Base-by-base conservation (phyloP, 2,329 filamentous ascomycete species). In the Penicillium vulpinum region DNA sequence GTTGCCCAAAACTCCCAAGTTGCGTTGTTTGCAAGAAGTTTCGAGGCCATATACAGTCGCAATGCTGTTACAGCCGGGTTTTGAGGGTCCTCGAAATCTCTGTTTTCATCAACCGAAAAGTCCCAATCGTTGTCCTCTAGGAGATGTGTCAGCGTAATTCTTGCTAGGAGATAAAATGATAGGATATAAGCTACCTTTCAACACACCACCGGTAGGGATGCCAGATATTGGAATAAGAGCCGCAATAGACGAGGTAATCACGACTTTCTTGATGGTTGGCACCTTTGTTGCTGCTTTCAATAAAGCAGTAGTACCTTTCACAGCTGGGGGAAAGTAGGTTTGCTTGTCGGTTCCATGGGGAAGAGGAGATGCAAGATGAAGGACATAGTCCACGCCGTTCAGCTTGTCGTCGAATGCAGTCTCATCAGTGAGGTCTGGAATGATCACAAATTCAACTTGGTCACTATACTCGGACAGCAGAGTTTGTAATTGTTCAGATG, bases 301-400 rank as follows among this genome's bases (percentile, higher is more conserved):
- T 5, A 68, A 10, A 2, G 59, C 51, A 1, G 39, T 51, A 1
- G 66, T 69, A 2, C 61, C 65, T 22, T 67, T 63, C 9, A 62
- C 57, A 4, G 67, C 65, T 1, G 67, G 67, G 16, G 16, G n/a
- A n/a, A 69, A 65, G 26, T 64, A 64, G 0, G 49, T 31, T 9
- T 62, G 46, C 29, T 64, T 64, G 28, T 67, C 39, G 0, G 53
- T 61, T 9, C 62, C 60, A 26, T 50, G 51, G 6, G 59, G 36
- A 16, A 70, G 38, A 31, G 68, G 67, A 0, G 66, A 68, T 16
- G 68, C 68, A 29, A 70, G 47, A 46, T 70, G 65, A 4, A 70
- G 35, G 0, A 70, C 60, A 48, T 57, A 70, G 39, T 69, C 59
- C 5, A 61, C 64, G 4, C 59, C 66, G 9, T 66, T 50, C 1